Evolutionary conservation across 441 rosid species (phyloP), one percentile per base, ranked within the genome.

Genomic region (Jatropha multifida): DNA sequence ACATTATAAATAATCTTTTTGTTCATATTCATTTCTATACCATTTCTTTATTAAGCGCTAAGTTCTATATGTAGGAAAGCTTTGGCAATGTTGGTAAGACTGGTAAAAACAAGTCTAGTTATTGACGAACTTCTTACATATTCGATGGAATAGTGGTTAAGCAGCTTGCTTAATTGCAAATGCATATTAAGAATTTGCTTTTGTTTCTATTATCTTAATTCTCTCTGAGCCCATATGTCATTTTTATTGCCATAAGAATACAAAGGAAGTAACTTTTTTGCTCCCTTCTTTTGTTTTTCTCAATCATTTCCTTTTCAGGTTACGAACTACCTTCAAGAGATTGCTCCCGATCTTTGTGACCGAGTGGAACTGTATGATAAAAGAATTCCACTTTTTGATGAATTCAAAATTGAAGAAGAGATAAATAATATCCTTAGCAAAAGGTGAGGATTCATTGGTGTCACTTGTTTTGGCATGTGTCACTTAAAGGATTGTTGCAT

Each of bases 271-370:
- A 38, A 23, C 52, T 75, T 23, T 72, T 49, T 52, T 23, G 23
- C 9, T 66, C 15, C 72, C 72, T 79, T 61, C 72, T 79, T 61
- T 2, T 58, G 61, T 56, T 7, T 37, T 62, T 62, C 32, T 32
- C 8, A 61, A 7, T 61, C 40, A 13, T 14, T 71, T 79, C 69
- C 37, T 76, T 85, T 74, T 77, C 87, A 95, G 99, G 99, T 95
- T 75, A 88, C 96, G 74, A 93, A 86, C 86, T 95, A 95, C 81
- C 92, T 95, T 83, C 99, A 93, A 84, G 98, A 92, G 65, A 90
- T 95, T 77, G 99, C 99, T 78, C 92, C 97, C 77, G 88, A 88
- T 90, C 98, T 95, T 81, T 93, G 98, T 83, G 86, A 86, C 77
- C 90, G 93, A 65, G 97, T 93, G 73, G 95, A 92, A 87, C 75